A percentile compares a stretch with the other conserved stretches of the same genome.
Evolutionary conservation across 208 protist genomes (phyloP).

Genomic region (Trypanosoma avium): DNA sequence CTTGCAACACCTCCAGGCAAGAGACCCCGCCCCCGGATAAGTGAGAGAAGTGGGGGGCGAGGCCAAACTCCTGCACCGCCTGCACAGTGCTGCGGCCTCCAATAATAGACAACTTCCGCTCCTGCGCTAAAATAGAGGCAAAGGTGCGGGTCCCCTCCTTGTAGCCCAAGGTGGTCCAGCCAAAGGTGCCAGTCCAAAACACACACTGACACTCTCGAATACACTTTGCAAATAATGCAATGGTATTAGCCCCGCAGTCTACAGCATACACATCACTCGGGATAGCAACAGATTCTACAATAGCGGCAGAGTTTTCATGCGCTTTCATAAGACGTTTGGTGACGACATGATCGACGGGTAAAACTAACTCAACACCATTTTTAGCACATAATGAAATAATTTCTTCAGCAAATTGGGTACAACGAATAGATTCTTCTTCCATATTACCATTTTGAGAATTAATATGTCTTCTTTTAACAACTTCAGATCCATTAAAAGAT

Average conservation of each 20-base stretch:
- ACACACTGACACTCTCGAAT: slow-evolving; percentile 88
- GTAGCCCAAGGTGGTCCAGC: slow-evolving; percentile 93
- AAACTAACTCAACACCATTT: slow-evolving; percentile 94
- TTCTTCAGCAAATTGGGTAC: slow-evolving; percentile 65
- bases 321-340: slow-evolving; percentile 47
- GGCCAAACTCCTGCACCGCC: slow-evolving; percentile 37
- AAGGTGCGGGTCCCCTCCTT: slow-evolving; percentile 60
- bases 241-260: slow-evolving; percentile 89
- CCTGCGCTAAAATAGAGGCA: slow-evolving; percentile 47
- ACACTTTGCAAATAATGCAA: slow-evolving; percentile 73
- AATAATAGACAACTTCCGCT: slow-evolving; percentile 58
- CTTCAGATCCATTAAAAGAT: slow-evolving; percentile 16
- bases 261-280: slow-evolving; percentile 81
- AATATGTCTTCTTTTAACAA: slow-evolving; percentile 13
- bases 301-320: slow-evolving; percentile 21
- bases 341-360: slow-evolving; percentile 96
- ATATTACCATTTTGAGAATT: slow-evolving; percentile 1
- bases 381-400: slow-evolving; percentile 92
- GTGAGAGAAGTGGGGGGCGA: slow-evolving; percentile 83
- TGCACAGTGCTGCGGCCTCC: slow-evolving; percentile 49
- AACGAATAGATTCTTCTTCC: slow-evolving; percentile 34
- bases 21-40: slow-evolving; percentile 98
- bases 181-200: slow-evolving; percentile 95
- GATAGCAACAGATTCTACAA: slow-evolving; percentile 52
- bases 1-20: slow-evolving; percentile 97